Base-by-base conservation (phyloP, 2,329 filamentous ascomycete species). In the Alternaria solani region DNA sequence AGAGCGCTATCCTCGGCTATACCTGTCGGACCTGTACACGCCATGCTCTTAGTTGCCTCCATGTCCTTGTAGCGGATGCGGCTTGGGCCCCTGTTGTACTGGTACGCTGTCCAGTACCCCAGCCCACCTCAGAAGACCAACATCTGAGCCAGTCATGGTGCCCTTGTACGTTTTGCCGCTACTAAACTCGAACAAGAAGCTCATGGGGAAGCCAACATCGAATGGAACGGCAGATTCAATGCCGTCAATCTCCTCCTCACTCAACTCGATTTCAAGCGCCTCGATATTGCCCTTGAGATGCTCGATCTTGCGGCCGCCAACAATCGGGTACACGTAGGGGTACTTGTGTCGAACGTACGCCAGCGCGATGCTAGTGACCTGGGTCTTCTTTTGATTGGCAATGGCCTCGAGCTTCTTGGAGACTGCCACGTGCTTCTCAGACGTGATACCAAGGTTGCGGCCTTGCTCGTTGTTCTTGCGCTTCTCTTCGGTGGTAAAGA, bases 291-390 rank as follows among this genome's bases (percentile, higher is more conserved):
- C 85, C 85, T 88, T 86, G 51, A 94, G 79, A 73, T 93, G 90
- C 43, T 89, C 87, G 8, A 91, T 75, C 68, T 89, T 93, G n/a
- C 90, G 84, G 0, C 89, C 89, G 7, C 91, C 91, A 8, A 93
- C 83, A 34, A 94, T 88, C 0, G 91, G 91, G 70, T 91, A 92
- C 11, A 93, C 90, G 63, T 91, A 88, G 0, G 89, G 87, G 0
- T 87, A 81, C 79, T 93, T 93, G 68, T 86, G 83, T 81, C 90
- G 83, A 5, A 93, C 87, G 71, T 93, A 93, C 1, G 91, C 90
- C 36, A 94, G 76, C 20, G 90, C 90, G 26, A 79, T 64, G 38
- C 85, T 85, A 4, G 88, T 89, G 49, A 91, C 82, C 32, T 84
- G 80, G 2, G 83, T 82, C 11, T 84, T 84, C 69, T 88, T 86